Evolutionary conservation across 441 rosid genomes (phyloP), one percentile per base, ranked within the genome.

Genomic region (Adansonia madagascariensis): DNA sequence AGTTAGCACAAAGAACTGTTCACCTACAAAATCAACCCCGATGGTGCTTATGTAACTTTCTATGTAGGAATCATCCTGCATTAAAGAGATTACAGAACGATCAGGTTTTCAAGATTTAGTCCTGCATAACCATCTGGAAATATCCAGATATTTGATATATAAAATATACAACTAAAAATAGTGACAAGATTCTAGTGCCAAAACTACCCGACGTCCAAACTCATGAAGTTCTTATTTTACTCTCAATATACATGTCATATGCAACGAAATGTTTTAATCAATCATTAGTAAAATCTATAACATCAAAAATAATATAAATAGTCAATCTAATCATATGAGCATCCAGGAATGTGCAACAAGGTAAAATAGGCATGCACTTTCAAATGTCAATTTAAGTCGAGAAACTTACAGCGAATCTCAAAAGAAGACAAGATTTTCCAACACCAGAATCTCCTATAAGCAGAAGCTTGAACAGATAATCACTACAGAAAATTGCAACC

Each of bases 401-500:
- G 60, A 76, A 73, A 69, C 88, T 83, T 82, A 89, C 92, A 79
- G 92, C 84, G 75, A 89, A 89, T 79, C 92, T 89, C 85, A 89
- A 71, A 55, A 88, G 92, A 10, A 88, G 89, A 79, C 91, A 89
- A 49, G 91, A 89, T 73, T 89, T 89, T 22, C 92, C 92, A 74
- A 89, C 92, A 64, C 92, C 92, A 64, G 92, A 89, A 78, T 89
- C 89, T 80, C 90, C 92, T 61, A 89, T 89, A 65, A 89, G 89
- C 79, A 87, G 83, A 79, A 89, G 92, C 89, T 89, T 89, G 81
- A 89, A 89, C 73, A 89, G 85, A 79, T 88, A 88, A 78, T 89
- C 93, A 79, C 93, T 89, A 86, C 80, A 84, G 79, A 70, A 60
- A 41, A 59, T 56, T 43, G 70, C 60, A 53, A 24, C 1, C 15